A percentile compares a stretch with the other conserved stretches of the same genome.
phyloP scores from a whole-genome alignment of 495 filamentous ascomycete genomes.

The Xylaria curta region DNA sequence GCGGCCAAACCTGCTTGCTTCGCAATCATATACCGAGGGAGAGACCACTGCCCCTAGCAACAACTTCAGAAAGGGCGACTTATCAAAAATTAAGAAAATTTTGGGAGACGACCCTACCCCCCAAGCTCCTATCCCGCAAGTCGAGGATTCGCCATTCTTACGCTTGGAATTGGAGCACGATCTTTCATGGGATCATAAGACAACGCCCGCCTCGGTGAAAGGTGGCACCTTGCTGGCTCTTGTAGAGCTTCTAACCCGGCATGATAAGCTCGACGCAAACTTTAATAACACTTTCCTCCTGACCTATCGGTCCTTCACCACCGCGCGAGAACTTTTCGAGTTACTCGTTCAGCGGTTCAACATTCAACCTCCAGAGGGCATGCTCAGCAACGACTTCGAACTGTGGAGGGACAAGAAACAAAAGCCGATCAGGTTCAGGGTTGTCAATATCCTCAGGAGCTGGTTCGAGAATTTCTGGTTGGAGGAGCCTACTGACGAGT shows the following conservation, averaged over 20 bases:
- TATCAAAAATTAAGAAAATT: slow-evolving; percentile 84
- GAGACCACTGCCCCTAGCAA: slow-evolving; percentile 55
- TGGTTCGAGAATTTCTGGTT: slow-evolving; percentile 99
- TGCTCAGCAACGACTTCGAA: slow-evolving; percentile 77
- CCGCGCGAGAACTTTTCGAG: slow-evolving; percentile 88
- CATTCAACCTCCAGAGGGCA: slow-evolving; percentile 87
- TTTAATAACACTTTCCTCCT: slow-evolving; percentile 98
- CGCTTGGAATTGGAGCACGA: slow-evolving; percentile 90
- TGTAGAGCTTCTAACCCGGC: slow-evolving; percentile 95
- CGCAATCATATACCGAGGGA: slow-evolving; percentile 72
- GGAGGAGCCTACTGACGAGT: slow-evolving; percentile 85
- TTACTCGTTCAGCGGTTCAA: slow-evolving; percentile 88
- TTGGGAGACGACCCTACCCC: slow-evolving; percentile 83
- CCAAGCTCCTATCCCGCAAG: slow-evolving; percentile 55
- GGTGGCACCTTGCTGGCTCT: slow-evolving; percentile 87
- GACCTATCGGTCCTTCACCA: slow-evolving; percentile 94
- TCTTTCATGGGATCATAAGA: slow-evolving; percentile 85
- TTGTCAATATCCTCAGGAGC: slow-evolving; percentile 96
- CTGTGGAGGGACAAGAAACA: slow-evolving; percentile 93
- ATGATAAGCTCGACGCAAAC: slow-evolving; percentile 92
- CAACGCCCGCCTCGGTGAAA: slow-evolving; percentile 72
- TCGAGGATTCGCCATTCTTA: slow-evolving; percentile 82
- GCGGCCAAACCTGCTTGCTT: slow-evolving; percentile 54
- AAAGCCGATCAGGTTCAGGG: slow-evolving; percentile 90
- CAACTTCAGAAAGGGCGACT: slow-evolving; percentile 69